Evolutionary conservation across 768 basidiomycete species (phyloP).

Genomic region (Clathrus columnatus): DNA sequence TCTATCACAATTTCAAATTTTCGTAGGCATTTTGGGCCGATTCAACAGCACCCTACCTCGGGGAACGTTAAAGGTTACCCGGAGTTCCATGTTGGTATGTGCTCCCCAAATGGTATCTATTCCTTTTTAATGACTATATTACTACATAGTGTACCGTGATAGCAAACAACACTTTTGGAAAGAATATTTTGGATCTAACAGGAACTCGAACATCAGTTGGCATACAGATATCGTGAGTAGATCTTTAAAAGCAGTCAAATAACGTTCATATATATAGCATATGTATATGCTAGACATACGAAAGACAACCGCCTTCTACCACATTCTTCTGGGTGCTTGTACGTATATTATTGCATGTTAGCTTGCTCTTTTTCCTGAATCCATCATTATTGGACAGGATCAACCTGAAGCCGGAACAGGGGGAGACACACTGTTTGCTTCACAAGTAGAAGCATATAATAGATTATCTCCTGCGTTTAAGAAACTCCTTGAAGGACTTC

Average conservation of each 20-base stretch:
- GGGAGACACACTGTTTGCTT: conserved; percentile 50
- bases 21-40: conserved; percentile 20
- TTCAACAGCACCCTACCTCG: conserved; percentile 24
- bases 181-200: conserved; percentile 35
- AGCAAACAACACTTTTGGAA: conserved; percentile 32
- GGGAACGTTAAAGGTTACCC: conserved; percentile 48
- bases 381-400: not conserved
- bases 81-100: conserved; percentile 48
- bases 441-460: conserved; percentile 52
- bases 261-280: too few relatives aligned
- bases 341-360: not conserved
- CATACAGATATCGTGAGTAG: conserved; percentile 44
- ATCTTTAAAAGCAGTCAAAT: not conserved
- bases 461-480: conserved; percentile 51
- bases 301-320: conserved; percentile 45
- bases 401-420: conserved; percentile 24
- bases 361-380: not conserved
- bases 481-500: conserved; percentile 49
- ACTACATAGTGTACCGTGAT: conserved; percentile 41
- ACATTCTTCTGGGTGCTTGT: conserved; percentile 50
- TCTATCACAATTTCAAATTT: too few relatives aligned
- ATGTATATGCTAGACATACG: conserved; percentile 37
- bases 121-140: not conserved
- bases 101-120: not conserved
- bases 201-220: conserved; percentile 36